Evolutionary conservation across 2,329 filamentous ascomycete genomes (phyloP), one percentile per base, ranked within the genome.

Genomic region (Paracoccidioides lutzii): DNA sequence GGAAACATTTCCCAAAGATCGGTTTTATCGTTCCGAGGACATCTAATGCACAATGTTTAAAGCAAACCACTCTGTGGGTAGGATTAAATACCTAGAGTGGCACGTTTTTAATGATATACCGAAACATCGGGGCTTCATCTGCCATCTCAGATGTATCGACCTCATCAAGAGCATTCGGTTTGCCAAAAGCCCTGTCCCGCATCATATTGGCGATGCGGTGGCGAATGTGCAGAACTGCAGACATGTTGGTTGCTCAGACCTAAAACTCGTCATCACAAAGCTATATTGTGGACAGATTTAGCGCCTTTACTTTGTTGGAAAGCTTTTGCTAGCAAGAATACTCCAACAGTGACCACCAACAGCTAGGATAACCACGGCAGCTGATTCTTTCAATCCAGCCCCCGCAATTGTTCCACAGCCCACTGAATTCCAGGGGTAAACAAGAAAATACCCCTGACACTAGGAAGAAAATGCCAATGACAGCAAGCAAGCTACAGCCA

Each of bases 261-360:
- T 32, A 60, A 43, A 44, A 59, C 59, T 12, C 22, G 57, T 42
- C n/a, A 60, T 55, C 35, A 59, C 57, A 49, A 59, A 56, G 15
- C 49, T 35, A 54, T 60, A 60, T 4, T 57, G 22, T 57, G 59
- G 32, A 45, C 41, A 50, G 54, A 57, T 22, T 7, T 53, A 3
- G 57, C 57, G 5, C 48, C 53, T 43, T 60, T 57, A 1, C 35
- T 49, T 49, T 5, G 32, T 38, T 8, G 59, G 59, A 28, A 60
- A 60, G 37, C 59, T 60, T 45, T 60, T 58, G 53, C 57, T 60
- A 14, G 55, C 59, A n/a, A 60, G 57, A 32, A 60, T 60, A 40
- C 59, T 60, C 57, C 57, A 59, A 51, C 55, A 60, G 52, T 60
- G 59, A 6, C 59, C 59, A 1, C 50, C 53, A 40, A 60, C 57